Conservation (phyloP, 2,329 filamentous ascomycete species). For the Aspergillus sp. region DNA sequence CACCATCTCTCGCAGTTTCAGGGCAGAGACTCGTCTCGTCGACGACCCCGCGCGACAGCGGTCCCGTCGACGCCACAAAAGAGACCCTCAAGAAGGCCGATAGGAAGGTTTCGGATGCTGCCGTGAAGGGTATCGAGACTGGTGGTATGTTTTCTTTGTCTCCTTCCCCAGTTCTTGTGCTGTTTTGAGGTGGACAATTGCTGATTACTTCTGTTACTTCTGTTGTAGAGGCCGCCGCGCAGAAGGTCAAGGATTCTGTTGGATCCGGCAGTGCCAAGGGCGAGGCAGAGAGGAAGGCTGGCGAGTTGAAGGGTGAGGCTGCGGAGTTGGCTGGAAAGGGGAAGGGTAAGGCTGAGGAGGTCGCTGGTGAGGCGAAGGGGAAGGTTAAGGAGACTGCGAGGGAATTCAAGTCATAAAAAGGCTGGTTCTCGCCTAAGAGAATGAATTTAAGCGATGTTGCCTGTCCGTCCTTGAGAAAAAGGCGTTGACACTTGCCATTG, state of each 20-base stretch:
- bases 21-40: slow-evolving; percentile 50
- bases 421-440: background rate
- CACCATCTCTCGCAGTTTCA: slow-evolving; percentile 14
- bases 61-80: slow-evolving; percentile 56
- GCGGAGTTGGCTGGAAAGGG: slow-evolving; percentile 5
- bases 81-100: slow-evolving; percentile 60
- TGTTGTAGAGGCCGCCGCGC: slow-evolving; percentile 50
- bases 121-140: slow-evolving; percentile 63
- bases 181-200: background rate
- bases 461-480: no score
- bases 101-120: slow-evolving; percentile 54
- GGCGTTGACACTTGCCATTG: no score
- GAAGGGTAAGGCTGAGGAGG: slow-evolving; percentile 18
- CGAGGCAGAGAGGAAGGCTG: slow-evolving; percentile 49
- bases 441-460: no score
- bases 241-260: slow-evolving; percentile 44
- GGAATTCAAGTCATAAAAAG: slow-evolving; percentile 11
- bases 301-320: slow-evolving; percentile 27
- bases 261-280: slow-evolving; percentile 39
- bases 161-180: background rate
- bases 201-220: background rate
- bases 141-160: slow-evolving; percentile 50
- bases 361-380: slow-evolving; percentile 18
- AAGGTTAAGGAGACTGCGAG: slow-evolving; percentile 27
- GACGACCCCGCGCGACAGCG: slow-evolving; percentile 50